Evolutionary conservation across 768 basidiomycete genomes (phyloP), one percentile per base, ranked within the genome.

Genomic region (Macrolepiota dolichaula): DNA sequence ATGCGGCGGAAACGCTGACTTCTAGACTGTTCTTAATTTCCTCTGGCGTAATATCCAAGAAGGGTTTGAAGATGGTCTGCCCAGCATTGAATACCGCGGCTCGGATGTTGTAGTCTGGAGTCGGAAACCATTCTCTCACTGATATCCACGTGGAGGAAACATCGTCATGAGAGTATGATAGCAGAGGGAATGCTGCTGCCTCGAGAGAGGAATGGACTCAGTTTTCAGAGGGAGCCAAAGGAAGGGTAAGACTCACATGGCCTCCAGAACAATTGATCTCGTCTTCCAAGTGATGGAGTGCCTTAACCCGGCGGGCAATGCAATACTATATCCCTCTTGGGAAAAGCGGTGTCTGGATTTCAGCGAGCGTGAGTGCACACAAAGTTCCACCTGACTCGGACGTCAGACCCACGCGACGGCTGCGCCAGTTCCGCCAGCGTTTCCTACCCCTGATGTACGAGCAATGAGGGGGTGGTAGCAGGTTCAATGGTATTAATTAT

Each of bases 1-100:
- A 89, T 0, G 85, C 84, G 3, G 81, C 82, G 42, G 82, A 76
- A 49, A 87, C 74, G 55, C 84, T 87, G 22, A 75, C 73, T 55
- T 87, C 77, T 11, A 85, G 68, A 22, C 77, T 75, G 24, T 77
- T 69, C 56, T 81, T 77, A 19, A 89, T 67, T 37, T 89, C 87
- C 53, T 82, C 76, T 1, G 83, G 80, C 0, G 83, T 86, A 24
- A 88, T 67, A 12, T 87, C 79, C 27, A 91, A 73, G 78, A 91
- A 91, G 1, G 81, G 79, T 71, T 88, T 89, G 80, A 83, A 89
- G 12, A 84, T 70, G 2, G 79, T 80, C 36, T 79, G 69, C 0
- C 76, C 87, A 1, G 77, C 81, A 66, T 91, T 91, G 74, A 82
- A 91, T 12, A 91, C 66, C 0, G 87, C 87, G 2, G 79, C 85